Evolutionary conservation across 176 grass and related monocot species (phyloP), one percentile per base, ranked within the genome.

Genomic region (Olyra latifolia): DNA sequence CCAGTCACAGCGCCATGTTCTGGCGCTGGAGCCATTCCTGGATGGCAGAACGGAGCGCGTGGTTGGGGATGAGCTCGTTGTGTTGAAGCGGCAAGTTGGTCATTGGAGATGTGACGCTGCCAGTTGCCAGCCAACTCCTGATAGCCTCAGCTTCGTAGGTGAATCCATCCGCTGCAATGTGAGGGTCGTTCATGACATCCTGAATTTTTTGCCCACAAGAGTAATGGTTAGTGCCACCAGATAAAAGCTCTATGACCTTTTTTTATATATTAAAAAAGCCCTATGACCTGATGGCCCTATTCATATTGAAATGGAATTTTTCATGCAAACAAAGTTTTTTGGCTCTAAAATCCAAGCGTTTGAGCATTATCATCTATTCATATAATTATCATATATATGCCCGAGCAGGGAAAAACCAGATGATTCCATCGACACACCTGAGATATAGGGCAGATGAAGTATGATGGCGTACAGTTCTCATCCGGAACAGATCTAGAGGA

Each of bases 71-170:
- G 10, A 94, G 92, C 28, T 91, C 76, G 32, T 48, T 9, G 76
- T 91, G 87, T 8, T 23, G 38, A 27, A 94, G 86, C 71, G 65
- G 78, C 55, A 84, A 67, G 72, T 91, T 94, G 28, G 92, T 89
- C 89, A 91, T 87, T 4, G 92, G 92, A 49, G 86, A 94, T 6
- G 83, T 86, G 50, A 85, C 83, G 63, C 32, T 86, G 89, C 30
- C 89, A 83, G 16, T 83, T 41, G 27, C 86, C 10, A 94, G 58
- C 92, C 89, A 91, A 4, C 80, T 75, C 5, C 35, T 88, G 75
- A 91, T 87, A 10, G 82, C 92, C 71, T 91, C 86, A n/a, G 80
- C 76, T 81, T 91, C 92, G 44, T 94, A 94, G 1, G 85, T 91
- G 79, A 91, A 94, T 7, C 88, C 85, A 41, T 94, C 92, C 13